Conservation (phyloP, 2,329 filamentous ascomycete genomes). For the Ceratocystis papillata region DNA sequence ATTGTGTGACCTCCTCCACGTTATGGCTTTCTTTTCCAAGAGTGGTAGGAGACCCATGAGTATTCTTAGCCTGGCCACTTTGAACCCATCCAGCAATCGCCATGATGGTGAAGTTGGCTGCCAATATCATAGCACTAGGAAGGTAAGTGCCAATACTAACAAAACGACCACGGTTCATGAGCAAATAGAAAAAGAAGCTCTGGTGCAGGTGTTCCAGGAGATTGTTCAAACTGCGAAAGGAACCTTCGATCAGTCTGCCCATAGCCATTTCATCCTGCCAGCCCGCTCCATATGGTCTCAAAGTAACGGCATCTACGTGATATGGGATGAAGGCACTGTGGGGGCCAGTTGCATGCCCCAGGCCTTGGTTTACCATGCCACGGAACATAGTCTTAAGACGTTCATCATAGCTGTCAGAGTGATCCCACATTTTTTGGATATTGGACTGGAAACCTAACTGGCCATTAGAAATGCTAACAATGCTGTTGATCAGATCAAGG, state of each 20-base stretch:
- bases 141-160: constrained; percentile 97
- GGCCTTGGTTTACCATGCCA: constrained; percentile 83
- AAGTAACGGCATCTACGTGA: constrained; percentile 88
- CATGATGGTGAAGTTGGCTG: constrained; percentile 90
- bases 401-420: constrained; percentile 66
- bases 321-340: constrained; percentile 97
- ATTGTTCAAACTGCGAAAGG: constrained; percentile 91
- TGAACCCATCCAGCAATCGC: constrained; percentile 89
- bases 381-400: constrained; percentile 79
- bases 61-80: constrained; percentile 48
- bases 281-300: constrained; percentile 82
- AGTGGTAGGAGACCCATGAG: not conserved
- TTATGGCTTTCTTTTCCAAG: constrained; percentile 26
- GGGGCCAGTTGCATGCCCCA: constrained; percentile 79
- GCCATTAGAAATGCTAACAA: constrained; percentile 72
- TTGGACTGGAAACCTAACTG: constrained; percentile 84
- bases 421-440: constrained; percentile 81
- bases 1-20: constrained; percentile 15
- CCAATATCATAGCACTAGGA: constrained; percentile 93
- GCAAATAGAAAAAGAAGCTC: constrained; percentile 97
- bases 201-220: constrained; percentile 93
- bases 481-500: constrained; percentile 88
- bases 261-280: constrained; percentile 98
- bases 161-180: constrained; percentile 84
- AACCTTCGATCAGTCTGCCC: constrained; percentile 76